phyloP scores from a whole-genome alignment of 2,329 filamentous ascomycete species.

The Intubia oerlemansii region DNA sequence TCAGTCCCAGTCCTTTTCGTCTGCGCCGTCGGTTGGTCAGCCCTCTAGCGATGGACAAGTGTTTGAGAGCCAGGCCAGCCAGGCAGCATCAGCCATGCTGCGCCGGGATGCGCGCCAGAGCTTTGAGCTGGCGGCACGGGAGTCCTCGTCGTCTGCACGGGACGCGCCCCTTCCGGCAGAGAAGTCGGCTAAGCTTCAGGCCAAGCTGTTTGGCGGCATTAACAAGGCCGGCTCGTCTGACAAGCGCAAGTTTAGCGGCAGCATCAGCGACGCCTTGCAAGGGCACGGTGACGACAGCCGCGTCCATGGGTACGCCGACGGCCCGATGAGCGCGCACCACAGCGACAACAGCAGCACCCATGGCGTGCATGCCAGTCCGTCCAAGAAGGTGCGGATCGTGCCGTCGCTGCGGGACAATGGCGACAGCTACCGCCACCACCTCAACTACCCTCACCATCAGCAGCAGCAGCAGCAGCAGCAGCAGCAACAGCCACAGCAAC shows the following conservation, averaged over 20 bases:
- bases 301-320: conserved; percentile 12
- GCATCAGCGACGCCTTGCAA: no score
- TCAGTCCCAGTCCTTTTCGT: no score
- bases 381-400: conserved; percentile 27
- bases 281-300: no score
- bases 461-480: no score
- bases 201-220: conserved; percentile 25
- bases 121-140: conserved; percentile 27
- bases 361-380: conserved; percentile 20
- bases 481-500: no score
- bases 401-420: conserved; percentile 17
- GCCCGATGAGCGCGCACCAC: no score
- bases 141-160: no score
- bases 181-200: conserved; percentile 25
- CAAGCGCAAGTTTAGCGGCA: conserved; percentile 28
- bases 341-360: conserved; percentile 11
- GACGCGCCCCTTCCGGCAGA: no score
- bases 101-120: conserved; percentile 34
- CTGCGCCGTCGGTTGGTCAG: no score
- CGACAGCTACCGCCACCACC: conserved; percentile 6
- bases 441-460: no score
- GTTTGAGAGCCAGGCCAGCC: conserved; percentile 55
- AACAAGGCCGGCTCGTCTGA: conserved; percentile 19
- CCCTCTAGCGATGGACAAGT: conserved; percentile 27
- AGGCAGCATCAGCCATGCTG: conserved; percentile 54